Percentiles rank a stretch among this genome's conserved stretches.
Conservation (phyloP, 192 early-diverging fungal genomes). For the Coemansia sp. region DNA sequence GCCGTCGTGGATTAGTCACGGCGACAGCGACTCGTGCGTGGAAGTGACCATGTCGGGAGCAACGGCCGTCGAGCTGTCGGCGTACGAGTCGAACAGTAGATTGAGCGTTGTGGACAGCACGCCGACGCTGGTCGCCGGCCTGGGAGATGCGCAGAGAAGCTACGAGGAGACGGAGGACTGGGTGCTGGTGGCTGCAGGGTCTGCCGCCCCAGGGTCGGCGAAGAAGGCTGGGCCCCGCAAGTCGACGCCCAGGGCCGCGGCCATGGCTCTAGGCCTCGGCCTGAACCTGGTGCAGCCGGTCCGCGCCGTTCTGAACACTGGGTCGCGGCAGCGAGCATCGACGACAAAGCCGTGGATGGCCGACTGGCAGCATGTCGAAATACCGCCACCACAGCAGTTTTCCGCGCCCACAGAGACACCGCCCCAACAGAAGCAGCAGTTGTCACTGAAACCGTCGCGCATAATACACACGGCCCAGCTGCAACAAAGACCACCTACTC, state of each 20-base stretch:
- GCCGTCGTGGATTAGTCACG: not conserved
- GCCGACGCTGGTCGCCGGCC: slow-evolving; percentile 5
- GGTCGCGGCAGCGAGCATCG: slow-evolving; percentile 3
- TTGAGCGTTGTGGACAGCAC: not conserved
- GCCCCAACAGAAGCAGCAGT: slow-evolving; percentile 4
- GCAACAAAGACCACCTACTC: slow-evolving; percentile 4
- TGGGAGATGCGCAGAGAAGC: not conserved
- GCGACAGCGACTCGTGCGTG: slow-evolving; percentile 18
- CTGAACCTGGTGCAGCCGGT: slow-evolving; percentile 2
- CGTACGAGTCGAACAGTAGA: not conserved
- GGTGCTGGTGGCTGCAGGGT: slow-evolving; percentile 8
- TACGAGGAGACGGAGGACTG: slow-evolving; percentile 6
- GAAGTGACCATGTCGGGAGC: slow-evolving; percentile 44
- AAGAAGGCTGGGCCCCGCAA: slow-evolving; percentile 1
- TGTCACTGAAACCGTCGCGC: not conserved
- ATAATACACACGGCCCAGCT: slow-evolving; percentile 2
- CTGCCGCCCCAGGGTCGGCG: not conserved
- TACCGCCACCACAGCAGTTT: not conserved
- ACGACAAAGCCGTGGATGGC: slow-evolving; percentile 4
- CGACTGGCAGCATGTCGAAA: slow-evolving; percentile 15
- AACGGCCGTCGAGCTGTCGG: slow-evolving; percentile 30
- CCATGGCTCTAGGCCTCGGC: slow-evolving; percentile 9
- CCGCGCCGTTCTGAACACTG: not conserved
- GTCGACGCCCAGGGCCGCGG: slow-evolving; percentile 5
- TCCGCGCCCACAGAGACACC: not conserved